Conservation (phyloP, 2,329 filamentous ascomycete species). For the Cladosporium sp. region DNA sequence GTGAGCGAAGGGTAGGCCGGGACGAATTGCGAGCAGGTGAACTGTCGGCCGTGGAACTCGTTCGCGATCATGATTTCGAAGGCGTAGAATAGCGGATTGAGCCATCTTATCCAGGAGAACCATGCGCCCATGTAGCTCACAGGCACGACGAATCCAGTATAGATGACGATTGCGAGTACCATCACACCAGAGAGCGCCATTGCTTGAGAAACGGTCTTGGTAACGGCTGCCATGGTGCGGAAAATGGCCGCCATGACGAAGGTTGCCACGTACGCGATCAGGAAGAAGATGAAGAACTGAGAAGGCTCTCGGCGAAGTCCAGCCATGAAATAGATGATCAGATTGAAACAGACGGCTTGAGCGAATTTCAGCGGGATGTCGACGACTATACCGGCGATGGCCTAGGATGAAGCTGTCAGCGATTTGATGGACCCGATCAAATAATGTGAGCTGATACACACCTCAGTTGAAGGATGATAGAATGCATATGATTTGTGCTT, state of each 20-base stretch:
- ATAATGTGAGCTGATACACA: neutral
- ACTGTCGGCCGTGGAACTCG: constrained; percentile 39
- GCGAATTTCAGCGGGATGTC: constrained; percentile 55
- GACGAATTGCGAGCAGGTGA: constrained; percentile 32
- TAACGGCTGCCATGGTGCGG: constrained; percentile 56
- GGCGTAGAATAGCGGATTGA: constrained; percentile 58
- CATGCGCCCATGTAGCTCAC: constrained; percentile 45
- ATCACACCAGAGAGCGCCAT: constrained; percentile 51
- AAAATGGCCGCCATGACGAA: constrained; percentile 53
- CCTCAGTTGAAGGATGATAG: constrained; percentile 26
- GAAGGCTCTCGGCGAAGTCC: constrained; percentile 35
- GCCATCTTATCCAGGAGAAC: constrained; percentile 59
- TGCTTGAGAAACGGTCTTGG: constrained; percentile 64
- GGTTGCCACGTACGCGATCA: constrained; percentile 55
- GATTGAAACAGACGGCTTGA: constrained; percentile 46
- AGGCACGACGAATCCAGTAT: constrained; percentile 44
- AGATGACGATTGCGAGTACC: constrained; percentile 55
- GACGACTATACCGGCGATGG: constrained; percentile 48
- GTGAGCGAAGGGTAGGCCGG: constrained; percentile 31
- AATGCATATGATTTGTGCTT: constrained; percentile 41
- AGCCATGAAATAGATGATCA: constrained; percentile 54
- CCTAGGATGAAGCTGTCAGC: constrained; percentile 34
- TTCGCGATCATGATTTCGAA: constrained; percentile 57
- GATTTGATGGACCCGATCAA: neutral
- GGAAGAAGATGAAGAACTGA: constrained; percentile 58